phyloP scores from a whole-genome alignment of 495 filamentous ascomycete species.

The Daldinia childiae region DNA sequence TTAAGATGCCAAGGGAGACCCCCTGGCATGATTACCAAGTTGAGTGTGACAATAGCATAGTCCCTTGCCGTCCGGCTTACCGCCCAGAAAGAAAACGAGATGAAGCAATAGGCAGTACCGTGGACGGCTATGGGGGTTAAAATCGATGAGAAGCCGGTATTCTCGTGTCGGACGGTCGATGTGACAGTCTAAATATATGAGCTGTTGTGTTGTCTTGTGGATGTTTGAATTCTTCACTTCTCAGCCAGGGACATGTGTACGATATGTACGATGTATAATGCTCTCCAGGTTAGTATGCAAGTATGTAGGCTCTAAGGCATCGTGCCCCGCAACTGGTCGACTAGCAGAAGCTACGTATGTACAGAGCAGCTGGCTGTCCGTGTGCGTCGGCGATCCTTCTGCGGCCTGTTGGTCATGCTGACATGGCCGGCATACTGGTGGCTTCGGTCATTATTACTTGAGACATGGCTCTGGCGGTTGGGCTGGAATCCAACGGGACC shows the following conservation, averaged over 20 bases:
- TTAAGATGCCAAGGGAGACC: constrained; percentile 40
- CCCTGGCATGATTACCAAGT: constrained; percentile 35
- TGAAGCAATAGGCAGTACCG: constrained; percentile 28
- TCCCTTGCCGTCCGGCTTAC: constrained; percentile 37
- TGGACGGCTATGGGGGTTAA: constrained; percentile 18
- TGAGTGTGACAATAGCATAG: constrained; percentile 26
- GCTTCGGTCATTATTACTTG: constrained; percentile 38
- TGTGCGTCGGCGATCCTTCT: constrained; percentile 49
- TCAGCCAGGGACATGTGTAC: constrained; percentile 1
- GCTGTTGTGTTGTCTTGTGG: constrained; percentile 26
- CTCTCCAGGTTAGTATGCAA: constrained; percentile 5
- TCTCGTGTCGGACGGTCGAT: constrained; percentile 34
- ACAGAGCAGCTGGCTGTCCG: constrained; percentile 38
- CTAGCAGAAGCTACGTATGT: constrained; percentile 2
- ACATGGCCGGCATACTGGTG: constrained; percentile 43
- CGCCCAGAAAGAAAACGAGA: constrained; percentile 16
- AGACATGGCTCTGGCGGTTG: constrained; percentile 47
- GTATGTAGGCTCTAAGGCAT: constrained; percentile 24
- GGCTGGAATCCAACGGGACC: constrained; percentile 48
- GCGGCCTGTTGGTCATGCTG: constrained; percentile 46
- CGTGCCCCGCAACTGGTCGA: constrained; percentile 36
- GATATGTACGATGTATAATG: not conserved
- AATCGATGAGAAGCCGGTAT: constrained; percentile 25
- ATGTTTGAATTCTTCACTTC: constrained; percentile 18
- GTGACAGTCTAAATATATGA: constrained; percentile 39